These are phyloP conservation scores for Iberis amara DNA, from an alignment of 441 rosid species.

Conservation along the genomic window DNA sequence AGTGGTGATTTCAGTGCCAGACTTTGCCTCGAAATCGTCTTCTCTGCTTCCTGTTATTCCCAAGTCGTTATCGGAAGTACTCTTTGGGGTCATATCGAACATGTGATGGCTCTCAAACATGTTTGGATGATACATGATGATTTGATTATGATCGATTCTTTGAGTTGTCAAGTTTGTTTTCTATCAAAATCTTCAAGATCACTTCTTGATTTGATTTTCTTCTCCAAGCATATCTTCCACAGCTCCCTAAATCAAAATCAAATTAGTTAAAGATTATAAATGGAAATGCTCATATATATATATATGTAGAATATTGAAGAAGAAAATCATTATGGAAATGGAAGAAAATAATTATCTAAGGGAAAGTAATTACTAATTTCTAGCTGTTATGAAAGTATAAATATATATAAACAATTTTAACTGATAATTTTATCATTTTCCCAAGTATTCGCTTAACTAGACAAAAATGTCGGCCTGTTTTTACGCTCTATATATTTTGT, in stretches of 20 bases:
- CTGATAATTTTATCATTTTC: not conserved
- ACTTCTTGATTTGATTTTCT: conserved; percentile 19
- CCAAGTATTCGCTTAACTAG: too few species aligned
- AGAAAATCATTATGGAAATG: conserved; percentile 23
- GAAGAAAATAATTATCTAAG: conserved; percentile 16
- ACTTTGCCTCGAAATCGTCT: conserved; percentile 73
- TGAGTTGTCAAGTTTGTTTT: conserved; percentile 14
- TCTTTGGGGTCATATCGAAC: conserved; percentile 63
- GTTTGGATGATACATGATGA: conserved; percentile 55
- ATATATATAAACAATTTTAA: too few species aligned
- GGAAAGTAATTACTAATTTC: conserved; percentile 13
- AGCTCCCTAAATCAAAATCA: conserved; percentile 28
- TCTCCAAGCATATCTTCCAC: conserved; percentile 22
- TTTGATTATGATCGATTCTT: not conserved
- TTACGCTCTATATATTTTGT: too few species aligned
- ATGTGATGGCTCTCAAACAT: conserved; percentile 62
- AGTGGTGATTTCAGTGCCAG: conserved; percentile 54
- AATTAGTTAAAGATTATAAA: conserved; percentile 17
- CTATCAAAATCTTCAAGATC: conserved; percentile 26
- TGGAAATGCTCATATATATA: not conserved
- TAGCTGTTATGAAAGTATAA: not conserved
- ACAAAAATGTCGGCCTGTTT: too few species aligned
- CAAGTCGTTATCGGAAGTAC: conserved; percentile 58
- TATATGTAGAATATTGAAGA: conserved; percentile 14
- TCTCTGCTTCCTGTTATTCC: conserved; percentile 46